phyloP scores from a whole-genome alignment of 495 filamentous ascomycete species.

The Hamigera avellanea region DNA sequence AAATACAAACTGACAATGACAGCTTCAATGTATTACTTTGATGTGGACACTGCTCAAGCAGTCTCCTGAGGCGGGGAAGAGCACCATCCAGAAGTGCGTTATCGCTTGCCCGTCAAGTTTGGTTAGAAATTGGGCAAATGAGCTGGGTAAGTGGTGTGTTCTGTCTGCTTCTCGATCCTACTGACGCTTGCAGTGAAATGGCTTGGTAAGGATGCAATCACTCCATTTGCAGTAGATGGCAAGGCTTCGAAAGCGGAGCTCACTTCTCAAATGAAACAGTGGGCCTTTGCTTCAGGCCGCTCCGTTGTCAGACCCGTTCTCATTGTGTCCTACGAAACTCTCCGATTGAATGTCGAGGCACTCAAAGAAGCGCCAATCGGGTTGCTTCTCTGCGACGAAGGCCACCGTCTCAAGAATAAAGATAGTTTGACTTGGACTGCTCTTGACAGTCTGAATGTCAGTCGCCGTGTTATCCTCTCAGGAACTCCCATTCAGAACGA shows the following conservation, averaged over 20 bases:
- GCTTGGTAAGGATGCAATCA: slow-evolving; percentile 85
- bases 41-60: slow-evolving; percentile 98
- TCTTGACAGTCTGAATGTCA: slow-evolving; percentile 81
- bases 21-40: slow-evolving; percentile 64
- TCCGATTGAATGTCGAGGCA: slow-evolving; percentile 82
- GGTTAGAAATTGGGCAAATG: slow-evolving; percentile 96
- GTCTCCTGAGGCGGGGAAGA: slow-evolving; percentile 84
- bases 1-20: slow-evolving; percentile 24
- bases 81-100: slow-evolving; percentile 92
- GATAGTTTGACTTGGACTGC: slow-evolving; percentile 91
- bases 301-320: slow-evolving; percentile 91
- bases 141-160: slow-evolving; percentile 36
- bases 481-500: slow-evolving; percentile 98
- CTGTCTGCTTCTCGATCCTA: background rate
- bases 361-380: slow-evolving; percentile 81
- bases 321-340: slow-evolving; percentile 97
- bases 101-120: slow-evolving; percentile 98
- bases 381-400: slow-evolving; percentile 94
- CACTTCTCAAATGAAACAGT: slow-evolving; percentile 80
- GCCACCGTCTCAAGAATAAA: slow-evolving; percentile 96
- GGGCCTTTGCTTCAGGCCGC: slow-evolving; percentile 81
- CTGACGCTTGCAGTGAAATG: slow-evolving; percentile 56
- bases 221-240: slow-evolving; percentile 91
- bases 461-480: slow-evolving; percentile 84
- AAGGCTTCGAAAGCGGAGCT: slow-evolving; percentile 94